phyloP scores from a whole-genome alignment of 2,329 filamentous ascomycete genomes.

The Penicillium sp. region DNA sequence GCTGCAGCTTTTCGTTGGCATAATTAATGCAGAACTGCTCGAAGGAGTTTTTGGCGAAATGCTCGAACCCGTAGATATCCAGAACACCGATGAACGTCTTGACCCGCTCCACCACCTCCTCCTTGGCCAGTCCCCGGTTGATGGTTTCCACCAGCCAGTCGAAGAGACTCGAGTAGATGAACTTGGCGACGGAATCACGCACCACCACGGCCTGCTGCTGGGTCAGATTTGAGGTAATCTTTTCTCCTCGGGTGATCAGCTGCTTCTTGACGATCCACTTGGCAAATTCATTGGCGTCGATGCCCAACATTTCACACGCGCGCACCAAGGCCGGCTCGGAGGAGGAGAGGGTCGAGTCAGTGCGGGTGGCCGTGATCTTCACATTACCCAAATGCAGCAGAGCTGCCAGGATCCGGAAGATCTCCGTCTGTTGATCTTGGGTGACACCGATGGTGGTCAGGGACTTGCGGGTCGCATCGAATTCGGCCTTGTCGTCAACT shows the following conservation, averaged over 20 bases:
- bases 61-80: constrained; percentile 99
- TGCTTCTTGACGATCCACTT: constrained; percentile 99
- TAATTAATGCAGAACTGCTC: constrained; percentile 99
- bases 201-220: constrained; percentile 92
- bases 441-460: constrained; percentile 81
- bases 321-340: constrained; percentile 75
- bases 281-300: constrained; percentile 77
- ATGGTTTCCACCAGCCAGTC: constrained; percentile 99
- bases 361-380: constrained; percentile 86
- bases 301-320: constrained; percentile 79
- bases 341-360: constrained; percentile 74
- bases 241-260: constrained; percentile 89
- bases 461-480: constrained; percentile 78
- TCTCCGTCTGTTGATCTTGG: constrained; percentile 66
- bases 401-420: constrained; percentile 86
- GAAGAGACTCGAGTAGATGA: constrained; percentile 95
- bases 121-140: constrained; percentile 82
- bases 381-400: constrained; percentile 92
- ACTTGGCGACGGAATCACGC: constrained; percentile 95
- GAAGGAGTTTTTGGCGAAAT: constrained; percentile 99
- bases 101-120: constrained; percentile 76
- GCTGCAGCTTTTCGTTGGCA: constrained; percentile 97
- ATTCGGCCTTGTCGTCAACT: constrained; percentile 92
- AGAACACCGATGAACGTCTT: constrained; percentile 93
- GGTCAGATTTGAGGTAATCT: constrained; percentile 92